phyloP scores from a whole-genome alignment of 306 rosid genomes.

The Ziziphus jujuba region DNA sequence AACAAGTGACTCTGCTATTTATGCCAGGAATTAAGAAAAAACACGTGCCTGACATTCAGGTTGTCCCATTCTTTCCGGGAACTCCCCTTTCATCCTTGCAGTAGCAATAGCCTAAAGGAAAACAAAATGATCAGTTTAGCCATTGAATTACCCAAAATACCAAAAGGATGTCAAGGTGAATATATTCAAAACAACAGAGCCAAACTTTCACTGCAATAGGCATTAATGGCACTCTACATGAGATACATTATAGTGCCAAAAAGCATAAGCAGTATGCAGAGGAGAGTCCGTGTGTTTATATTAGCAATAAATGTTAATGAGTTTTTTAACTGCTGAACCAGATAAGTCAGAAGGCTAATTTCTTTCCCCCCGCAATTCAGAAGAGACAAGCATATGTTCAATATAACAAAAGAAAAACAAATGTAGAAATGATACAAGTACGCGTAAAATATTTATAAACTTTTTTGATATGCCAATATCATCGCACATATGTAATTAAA shows the following conservation, averaged over 20 bases:
- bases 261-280: background rate
- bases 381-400: no score
- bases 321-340: no score
- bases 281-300: background rate
- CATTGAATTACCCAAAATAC: conserved; percentile 6
- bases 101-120: conserved; percentile 86
- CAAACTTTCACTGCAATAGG: conserved; percentile 2
- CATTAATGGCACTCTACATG: background rate
- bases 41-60: conserved; percentile 97
- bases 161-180: conserved; percentile 10
- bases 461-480: background rate
- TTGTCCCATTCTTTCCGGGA: conserved; percentile 94
- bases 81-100: conserved; percentile 97
- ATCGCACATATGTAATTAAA: conserved; percentile 6
- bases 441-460: no score
- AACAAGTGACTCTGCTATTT: background rate
- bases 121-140: conserved; percentile 19
- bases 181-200: background rate
- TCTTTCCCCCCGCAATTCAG: no score
- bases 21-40: conserved; percentile 29
- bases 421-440: no score
- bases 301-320: background rate
- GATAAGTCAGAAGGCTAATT: no score
- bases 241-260: background rate
- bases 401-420: no score